Percentiles rank a stretch among this genome's conserved stretches.
Conservation (phyloP, 306 rosid species). For the Castanopsis chinensis region DNA sequence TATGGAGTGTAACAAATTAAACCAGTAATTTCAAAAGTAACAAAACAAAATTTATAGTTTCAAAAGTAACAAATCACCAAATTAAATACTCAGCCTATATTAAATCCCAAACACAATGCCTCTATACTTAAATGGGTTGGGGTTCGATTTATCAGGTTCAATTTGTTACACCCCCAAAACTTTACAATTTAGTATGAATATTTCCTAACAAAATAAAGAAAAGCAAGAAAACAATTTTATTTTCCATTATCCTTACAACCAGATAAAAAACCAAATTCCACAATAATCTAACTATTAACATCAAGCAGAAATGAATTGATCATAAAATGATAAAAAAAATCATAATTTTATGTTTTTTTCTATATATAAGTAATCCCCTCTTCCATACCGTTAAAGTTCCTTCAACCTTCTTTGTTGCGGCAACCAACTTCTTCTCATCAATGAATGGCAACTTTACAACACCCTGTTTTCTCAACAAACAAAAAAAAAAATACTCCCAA, state of each 20-base stretch:
- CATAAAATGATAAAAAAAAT: background rate
- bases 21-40: too few species aligned
- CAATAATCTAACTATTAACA: background rate
- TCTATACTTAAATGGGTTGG: too few species aligned
- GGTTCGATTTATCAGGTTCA: too few species aligned
- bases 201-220: too few species aligned
- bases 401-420: slow-evolving; percentile 81
- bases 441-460: slow-evolving; percentile 96
- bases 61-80: too few species aligned
- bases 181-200: too few species aligned
- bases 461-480: slow-evolving; percentile 53
- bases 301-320: background rate
- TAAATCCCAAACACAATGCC: too few species aligned
- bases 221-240: background rate
- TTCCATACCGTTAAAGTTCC: slow-evolving; percentile 75
- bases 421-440: slow-evolving; percentile 77
- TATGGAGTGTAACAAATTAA: too few species aligned
- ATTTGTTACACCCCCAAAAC: too few species aligned
- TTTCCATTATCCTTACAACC: background rate
- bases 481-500: background rate
- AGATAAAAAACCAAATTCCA: background rate
- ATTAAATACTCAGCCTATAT: too few species aligned
- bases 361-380: background rate
- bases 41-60: too few species aligned
- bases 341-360: too few species aligned